A percentile compares a stretch with the other conserved stretches of the same genome.
Evolutionary conservation across 2,329 filamentous ascomycete species (phyloP).

Genomic region (Plenodomus biglobosus): DNA sequence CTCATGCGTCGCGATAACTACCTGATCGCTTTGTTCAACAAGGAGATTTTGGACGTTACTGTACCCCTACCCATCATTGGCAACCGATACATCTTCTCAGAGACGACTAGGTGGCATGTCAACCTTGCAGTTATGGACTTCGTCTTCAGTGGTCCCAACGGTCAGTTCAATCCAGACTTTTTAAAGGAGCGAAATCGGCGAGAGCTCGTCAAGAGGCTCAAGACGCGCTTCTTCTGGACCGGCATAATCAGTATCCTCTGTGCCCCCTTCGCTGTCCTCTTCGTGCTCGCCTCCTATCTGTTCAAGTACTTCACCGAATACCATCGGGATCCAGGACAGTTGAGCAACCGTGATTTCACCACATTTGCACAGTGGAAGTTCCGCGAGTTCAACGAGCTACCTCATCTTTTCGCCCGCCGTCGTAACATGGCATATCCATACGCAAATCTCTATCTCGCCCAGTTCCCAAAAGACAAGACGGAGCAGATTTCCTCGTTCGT

Average conservation of each 20-base stretch:
- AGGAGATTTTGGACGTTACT: slow-evolving; percentile 86
- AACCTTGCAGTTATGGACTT: slow-evolving; percentile 90
- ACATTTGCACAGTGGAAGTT: slow-evolving; percentile 97
- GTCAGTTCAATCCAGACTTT: slow-evolving; percentile 84
- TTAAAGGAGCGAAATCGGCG: slow-evolving; percentile 79
- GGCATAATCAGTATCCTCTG: slow-evolving; percentile 84
- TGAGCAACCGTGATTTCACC: slow-evolving; percentile 88
- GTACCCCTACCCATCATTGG: slow-evolving; percentile 82
- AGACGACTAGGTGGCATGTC: slow-evolving; percentile 88
- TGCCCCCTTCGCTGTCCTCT: slow-evolving; percentile 83
- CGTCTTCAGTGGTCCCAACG: slow-evolving; percentile 79
- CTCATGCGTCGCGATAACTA: slow-evolving; percentile 98
- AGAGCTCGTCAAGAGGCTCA: slow-evolving; percentile 75
- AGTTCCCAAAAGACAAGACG: slow-evolving; percentile 94
- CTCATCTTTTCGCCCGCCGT: slow-evolving; percentile 86
- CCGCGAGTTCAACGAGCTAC: slow-evolving; percentile 94
- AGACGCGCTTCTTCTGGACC: slow-evolving; percentile 75
- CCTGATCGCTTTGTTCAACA: slow-evolving; percentile 94
- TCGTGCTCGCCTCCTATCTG: slow-evolving; percentile 85
- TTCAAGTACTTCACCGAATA: slow-evolving; percentile 98
- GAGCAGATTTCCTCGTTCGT: slow-evolving; percentile 82
- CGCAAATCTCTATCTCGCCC: slow-evolving; percentile 87
- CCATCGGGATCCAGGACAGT: slow-evolving; percentile 84
- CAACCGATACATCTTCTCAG: slow-evolving; percentile 80
- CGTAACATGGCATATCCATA: slow-evolving; percentile 94